Base-by-base conservation (phyloP, 169 alveolate genomes). In the Theileria sp. region DNA sequence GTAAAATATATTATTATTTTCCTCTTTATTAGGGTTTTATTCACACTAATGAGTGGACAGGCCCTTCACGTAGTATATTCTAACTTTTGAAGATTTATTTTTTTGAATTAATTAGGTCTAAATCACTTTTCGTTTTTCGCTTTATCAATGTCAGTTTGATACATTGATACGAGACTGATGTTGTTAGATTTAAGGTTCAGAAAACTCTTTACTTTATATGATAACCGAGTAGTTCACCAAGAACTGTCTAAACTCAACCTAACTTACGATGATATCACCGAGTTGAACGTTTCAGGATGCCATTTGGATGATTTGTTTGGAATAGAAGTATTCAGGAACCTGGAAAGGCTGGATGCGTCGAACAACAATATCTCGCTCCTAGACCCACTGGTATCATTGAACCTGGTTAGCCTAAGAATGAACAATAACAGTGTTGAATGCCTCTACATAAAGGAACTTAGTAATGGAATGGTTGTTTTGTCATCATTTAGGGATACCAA, bases 341-440 rank as follows among this genome's bases (percentile, higher is more conserved):
- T 83, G 32, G 65, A 69, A 38, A 77, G 51, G 19, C 60, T 83
- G 66, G 82, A 60, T 30, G 89, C 89, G 25, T 64, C 85, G 19
- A 23, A 56, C 56, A 83, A 83, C 54, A 36, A 51, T 9, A 83
- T 83, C 77, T 44, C 34, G 13, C 56, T 80, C 58, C 49, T 83
- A 17, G 80, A 36, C 28, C 83, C 80, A 28, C 19, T 83, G 30
- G 67, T 75, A 71, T n/a, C 49, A 9, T 19, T 83, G 83, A 69
- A 64, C 54, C 65, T 83, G 54, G 64, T 60, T 65, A 58, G 21
- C 8, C 71, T 83, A 58, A 75, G 68, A 36, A 74, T 83, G 44
- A 30, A 80, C 28, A 10, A 56, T 25, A 83, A 83, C 67, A 56
- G 49, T 19, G 36, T 83, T 15, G 69, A 23, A 28, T 32, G 74